These are phyloP conservation scores for Ceratocystis destructans DNA, from an alignment of 2,329 filamentous ascomycete species.

Conservation along the genomic window DNA sequence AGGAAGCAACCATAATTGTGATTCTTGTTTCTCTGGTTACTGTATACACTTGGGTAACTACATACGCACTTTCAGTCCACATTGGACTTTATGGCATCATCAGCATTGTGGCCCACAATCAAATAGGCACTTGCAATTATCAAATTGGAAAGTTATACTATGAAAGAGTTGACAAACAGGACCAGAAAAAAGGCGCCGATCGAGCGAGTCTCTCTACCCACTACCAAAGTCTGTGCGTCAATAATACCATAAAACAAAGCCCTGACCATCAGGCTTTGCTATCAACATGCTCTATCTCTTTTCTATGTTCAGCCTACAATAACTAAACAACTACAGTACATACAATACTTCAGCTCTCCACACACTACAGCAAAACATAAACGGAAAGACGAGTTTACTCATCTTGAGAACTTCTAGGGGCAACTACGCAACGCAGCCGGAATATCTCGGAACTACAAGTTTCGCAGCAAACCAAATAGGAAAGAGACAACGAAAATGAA, in stretches of 20 bases:
- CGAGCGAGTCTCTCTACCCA: not conserved
- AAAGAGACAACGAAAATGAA: not conserved
- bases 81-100: not conserved
- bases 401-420: no score
- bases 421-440: not conserved
- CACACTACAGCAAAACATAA: not conserved
- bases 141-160: not conserved
- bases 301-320: not conserved
- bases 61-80: no score
- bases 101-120: not conserved
- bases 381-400: no score
- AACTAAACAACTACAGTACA: not conserved
- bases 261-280: not conserved
- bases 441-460: not conserved
- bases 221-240: conserved; percentile 1
- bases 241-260: not conserved
- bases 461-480: not conserved
- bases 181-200: not conserved
- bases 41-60: no score
- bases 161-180: not conserved
- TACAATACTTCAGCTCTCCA: not conserved
- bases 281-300: not conserved
- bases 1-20: no score
- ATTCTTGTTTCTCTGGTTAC: no score
- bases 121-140: not conserved